These are phyloP conservation scores for Suillus luteus DNA, from an alignment of 768 basidiomycete species.

Conservation along the genomic window DNA sequence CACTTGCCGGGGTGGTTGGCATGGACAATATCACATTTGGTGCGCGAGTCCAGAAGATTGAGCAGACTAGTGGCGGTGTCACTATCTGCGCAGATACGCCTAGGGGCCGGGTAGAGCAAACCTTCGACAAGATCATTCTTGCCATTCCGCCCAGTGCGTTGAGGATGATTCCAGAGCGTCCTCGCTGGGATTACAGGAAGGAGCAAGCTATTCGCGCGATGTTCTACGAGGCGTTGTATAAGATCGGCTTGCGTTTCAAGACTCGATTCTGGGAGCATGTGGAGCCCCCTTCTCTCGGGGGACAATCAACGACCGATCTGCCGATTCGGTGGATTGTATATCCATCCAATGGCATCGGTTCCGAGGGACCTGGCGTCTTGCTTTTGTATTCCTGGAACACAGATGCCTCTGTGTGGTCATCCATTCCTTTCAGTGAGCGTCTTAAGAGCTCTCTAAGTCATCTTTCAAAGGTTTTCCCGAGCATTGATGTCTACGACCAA, in stretches of 20 bases:
- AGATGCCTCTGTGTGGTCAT: constrained; percentile 22
- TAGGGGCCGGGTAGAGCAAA: constrained; percentile 8
- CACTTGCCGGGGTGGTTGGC: constrained; percentile 23
- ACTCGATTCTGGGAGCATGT: constrained; percentile 38
- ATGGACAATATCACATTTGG: constrained; percentile 23
- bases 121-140: constrained; percentile 24
- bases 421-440: constrained; percentile 21
- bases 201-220: constrained; percentile 26
- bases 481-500: constrained; percentile 24
- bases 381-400: constrained; percentile 31
- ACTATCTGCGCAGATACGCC: constrained; percentile 9
- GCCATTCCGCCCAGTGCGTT: constrained; percentile 27
- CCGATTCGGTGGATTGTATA: constrained; percentile 40
- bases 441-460: constrained; percentile 22
- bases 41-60: constrained; percentile 20
- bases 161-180: constrained; percentile 26
- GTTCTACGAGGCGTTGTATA: constrained; percentile 29
- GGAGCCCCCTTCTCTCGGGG: constrained; percentile 33
- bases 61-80: constrained; percentile 15
- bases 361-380: constrained; percentile 28
- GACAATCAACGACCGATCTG: constrained; percentile 39
- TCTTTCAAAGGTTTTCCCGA: constrained; percentile 22
- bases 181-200: constrained; percentile 20
- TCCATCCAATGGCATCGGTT: constrained; percentile 36
- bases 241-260: constrained; percentile 40